These are phyloP conservation scores for Puccinia horiana DNA, from an alignment of 1,284 basidiomycete species.

Conservation along the genomic window DNA sequence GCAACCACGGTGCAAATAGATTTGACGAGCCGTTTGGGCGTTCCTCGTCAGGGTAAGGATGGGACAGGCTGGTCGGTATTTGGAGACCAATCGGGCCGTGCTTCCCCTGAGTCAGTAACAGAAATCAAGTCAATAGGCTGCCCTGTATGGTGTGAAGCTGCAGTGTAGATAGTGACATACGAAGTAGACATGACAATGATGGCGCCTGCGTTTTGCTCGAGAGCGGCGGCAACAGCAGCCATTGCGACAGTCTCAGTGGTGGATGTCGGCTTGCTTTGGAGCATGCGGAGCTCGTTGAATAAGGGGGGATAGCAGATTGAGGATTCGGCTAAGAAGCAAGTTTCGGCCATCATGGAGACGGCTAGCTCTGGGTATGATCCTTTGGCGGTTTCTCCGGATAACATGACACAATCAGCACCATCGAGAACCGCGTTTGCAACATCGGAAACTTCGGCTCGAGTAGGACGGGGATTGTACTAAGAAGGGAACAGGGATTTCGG, in stretches of 20 bases:
- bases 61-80: constrained; percentile 90
- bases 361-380: constrained; percentile 72
- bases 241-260: constrained; percentile 91
- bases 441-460: constrained; percentile 94
- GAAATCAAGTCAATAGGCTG: not conserved
- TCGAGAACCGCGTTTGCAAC: constrained; percentile 97
- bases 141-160: not conserved
- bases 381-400: constrained; percentile 97
- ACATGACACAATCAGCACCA: constrained; percentile 96
- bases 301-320: constrained; percentile 89
- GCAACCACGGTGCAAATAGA: constrained; percentile 93
- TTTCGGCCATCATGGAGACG: constrained; percentile 99
- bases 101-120: constrained; percentile 68
- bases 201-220: constrained; percentile 87
- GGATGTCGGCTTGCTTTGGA: constrained; percentile 80
- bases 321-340: constrained; percentile 87
- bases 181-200: constrained; percentile 91
- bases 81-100: constrained; percentile 92
- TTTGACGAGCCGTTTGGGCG: constrained; percentile 90
- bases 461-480: constrained; percentile 86
- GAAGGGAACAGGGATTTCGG: not conserved
- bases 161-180: constrained; percentile 36
- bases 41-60: constrained; percentile 97
- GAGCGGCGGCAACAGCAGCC: constrained; percentile 88
- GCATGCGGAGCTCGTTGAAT: constrained; percentile 73